Percentiles rank a stretch among this genome's conserved stretches.
These are phyloP conservation scores for Meira nashicola DNA, from an alignment of 1,284 basidiomycete genomes.

Conservation along the genomic window DNA sequence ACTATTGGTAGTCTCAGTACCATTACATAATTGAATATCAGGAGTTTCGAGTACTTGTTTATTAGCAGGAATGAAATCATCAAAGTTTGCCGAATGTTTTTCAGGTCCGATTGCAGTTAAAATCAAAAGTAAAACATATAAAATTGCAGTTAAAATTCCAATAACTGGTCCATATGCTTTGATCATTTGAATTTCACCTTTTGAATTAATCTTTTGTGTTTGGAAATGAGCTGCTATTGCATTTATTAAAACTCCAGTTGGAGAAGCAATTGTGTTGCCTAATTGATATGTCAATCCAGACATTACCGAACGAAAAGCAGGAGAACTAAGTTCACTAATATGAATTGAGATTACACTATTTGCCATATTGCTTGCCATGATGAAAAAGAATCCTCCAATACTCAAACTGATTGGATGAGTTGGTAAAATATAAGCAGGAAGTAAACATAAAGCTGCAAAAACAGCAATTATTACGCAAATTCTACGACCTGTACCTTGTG, in stretches of 20 bases:
- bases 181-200: not conserved
- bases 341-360: not conserved
- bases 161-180: not conserved
- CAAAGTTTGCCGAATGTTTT: not conserved
- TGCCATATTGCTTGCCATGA: too few relatives aligned
- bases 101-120: slow-evolving; percentile 1
- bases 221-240: not conserved
- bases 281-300: not conserved
- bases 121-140: not conserved
- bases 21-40: too few relatives aligned
- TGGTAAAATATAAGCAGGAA: too few relatives aligned
- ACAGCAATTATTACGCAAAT: too few relatives aligned
- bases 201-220: not conserved
- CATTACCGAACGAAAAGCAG: not conserved
- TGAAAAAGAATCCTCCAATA: too few relatives aligned
- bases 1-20: too few relatives aligned
- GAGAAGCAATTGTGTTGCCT: not conserved
- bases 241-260: not conserved
- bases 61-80: too few relatives aligned
- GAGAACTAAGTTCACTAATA: not conserved
- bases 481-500: too few relatives aligned
- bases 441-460: too few relatives aligned
- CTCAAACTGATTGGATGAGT: too few relatives aligned
- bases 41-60: too few relatives aligned
- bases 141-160: not conserved